These are phyloP conservation scores for Firmiana major DNA, from an alignment of 345 rosid genomes.

Conservation along the genomic window DNA sequence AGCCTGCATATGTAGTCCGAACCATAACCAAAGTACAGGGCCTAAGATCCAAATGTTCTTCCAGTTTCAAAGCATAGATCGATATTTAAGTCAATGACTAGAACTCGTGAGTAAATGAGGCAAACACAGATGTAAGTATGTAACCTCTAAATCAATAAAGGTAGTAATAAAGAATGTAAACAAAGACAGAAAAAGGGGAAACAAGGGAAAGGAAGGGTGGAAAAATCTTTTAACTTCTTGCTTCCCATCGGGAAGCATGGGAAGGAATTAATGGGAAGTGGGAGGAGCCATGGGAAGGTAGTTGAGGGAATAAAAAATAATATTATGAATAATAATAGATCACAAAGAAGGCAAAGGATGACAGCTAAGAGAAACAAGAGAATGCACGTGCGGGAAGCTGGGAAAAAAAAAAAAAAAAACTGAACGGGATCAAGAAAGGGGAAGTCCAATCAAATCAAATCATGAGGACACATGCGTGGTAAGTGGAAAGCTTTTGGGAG, in stretches of 20 bases:
- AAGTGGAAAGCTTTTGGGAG: neutral
- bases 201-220: neutral
- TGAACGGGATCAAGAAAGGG: neutral
- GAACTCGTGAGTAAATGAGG: too few relatives aligned
- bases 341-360: neutral
- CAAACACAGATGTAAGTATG: neutral
- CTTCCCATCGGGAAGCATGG: constrained; percentile 53
- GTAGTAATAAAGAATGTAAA: neutral
- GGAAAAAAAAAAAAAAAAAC: too few relatives aligned
- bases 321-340: constrained; percentile 23
- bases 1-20: too few relatives aligned
- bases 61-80: too few relatives aligned
- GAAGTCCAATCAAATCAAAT: constrained; percentile 8
- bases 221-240: neutral
- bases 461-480: neutral
- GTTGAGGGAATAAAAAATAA: constrained; percentile 5
- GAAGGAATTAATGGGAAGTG: constrained; percentile 25
- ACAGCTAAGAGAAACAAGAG: constrained; percentile 7
- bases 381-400: neutral
- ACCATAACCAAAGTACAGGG: too few relatives aligned
- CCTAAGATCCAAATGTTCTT: too few relatives aligned
- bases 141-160: neutral
- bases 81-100: too few relatives aligned
- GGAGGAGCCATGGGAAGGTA: constrained; percentile 16
- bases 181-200: neutral